These are phyloP conservation scores for Persicaria maculosa DNA, from an alignment of 148 eudicot species.

Conservation along the genomic window DNA sequence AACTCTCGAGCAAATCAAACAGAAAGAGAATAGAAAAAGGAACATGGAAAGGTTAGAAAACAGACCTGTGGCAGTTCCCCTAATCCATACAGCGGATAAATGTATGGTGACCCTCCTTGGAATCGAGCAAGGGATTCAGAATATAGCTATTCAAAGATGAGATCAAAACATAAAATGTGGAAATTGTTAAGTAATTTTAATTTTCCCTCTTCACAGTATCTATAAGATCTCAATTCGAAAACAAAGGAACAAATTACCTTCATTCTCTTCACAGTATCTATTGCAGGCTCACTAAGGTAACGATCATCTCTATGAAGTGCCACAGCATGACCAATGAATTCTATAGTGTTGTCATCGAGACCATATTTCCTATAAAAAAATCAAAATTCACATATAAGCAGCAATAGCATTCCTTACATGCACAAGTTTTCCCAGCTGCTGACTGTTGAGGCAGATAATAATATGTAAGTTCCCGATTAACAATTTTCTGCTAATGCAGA, in stretches of 20 bases:
- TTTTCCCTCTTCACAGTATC: background rate
- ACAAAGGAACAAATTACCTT: slow-evolving; percentile 35
- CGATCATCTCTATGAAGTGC: slow-evolving; percentile 92
- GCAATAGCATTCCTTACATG: background rate
- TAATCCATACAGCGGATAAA: slow-evolving; percentile 88
- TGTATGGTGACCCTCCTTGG: slow-evolving; percentile 96
- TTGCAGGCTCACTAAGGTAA: slow-evolving; percentile 78
- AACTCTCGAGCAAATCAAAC: background rate
- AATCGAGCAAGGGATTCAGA: slow-evolving; percentile 93
- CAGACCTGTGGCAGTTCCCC: slow-evolving; percentile 97
- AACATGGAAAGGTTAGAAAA: background rate
- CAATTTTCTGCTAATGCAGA: background rate
- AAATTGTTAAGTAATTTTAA: background rate
- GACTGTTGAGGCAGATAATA: background rate
- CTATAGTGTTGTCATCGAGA: slow-evolving; percentile 87
- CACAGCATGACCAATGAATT: slow-evolving; percentile 89
- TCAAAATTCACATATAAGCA: background rate
- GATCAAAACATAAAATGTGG: background rate
- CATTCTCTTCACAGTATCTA: slow-evolving; percentile 94
- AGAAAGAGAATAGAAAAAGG: background rate
- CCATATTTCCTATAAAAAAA: slow-evolving; percentile 67
- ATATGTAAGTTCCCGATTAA: background rate
- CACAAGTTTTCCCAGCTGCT: no score
- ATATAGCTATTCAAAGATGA: slow-evolving; percentile 45
- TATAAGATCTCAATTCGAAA: background rate